Conservation (phyloP, 805 yeast species). For the Lipomyces kockii region DNA sequence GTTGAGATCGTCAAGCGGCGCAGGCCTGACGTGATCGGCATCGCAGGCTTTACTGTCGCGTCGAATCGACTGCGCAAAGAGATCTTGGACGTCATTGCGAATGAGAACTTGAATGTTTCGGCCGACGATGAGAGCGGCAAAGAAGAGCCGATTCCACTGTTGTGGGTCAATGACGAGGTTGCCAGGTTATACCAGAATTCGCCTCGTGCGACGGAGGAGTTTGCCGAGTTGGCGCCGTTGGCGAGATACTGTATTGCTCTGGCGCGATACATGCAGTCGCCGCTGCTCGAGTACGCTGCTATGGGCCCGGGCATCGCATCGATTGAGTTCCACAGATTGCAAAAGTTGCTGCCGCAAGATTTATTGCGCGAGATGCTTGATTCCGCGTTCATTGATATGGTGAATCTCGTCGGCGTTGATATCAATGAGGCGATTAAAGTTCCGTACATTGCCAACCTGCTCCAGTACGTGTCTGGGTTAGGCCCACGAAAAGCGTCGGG, state of each 20-base stretch:
- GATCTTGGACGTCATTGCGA: slow-evolving; percentile 55
- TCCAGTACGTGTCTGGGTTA: slow-evolving; percentile 85
- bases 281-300: slow-evolving; percentile 86
- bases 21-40: slow-evolving; percentile 87
- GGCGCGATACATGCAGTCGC: slow-evolving; percentile 91
- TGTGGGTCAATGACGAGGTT: slow-evolving; percentile 91
- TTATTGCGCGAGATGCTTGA: slow-evolving; percentile 68
- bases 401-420: slow-evolving; percentile 90
- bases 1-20: slow-evolving; percentile 62
- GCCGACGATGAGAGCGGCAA: slow-evolving; percentile 41
- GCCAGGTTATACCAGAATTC: slow-evolving; percentile 88
- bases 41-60: slow-evolving; percentile 83
- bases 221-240: slow-evolving; percentile 80
- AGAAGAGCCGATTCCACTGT: slow-evolving; percentile 63
- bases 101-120: slow-evolving; percentile 53
- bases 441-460: slow-evolving; percentile 66
- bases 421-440: slow-evolving; percentile 86
- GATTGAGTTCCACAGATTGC: slow-evolving; percentile 68
- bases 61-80: slow-evolving; percentile 56
- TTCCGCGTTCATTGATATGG: slow-evolving; percentile 84
- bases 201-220: slow-evolving; percentile 72
- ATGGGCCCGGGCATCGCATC: slow-evolving; percentile 75
- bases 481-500: slow-evolving; percentile 96
- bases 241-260: slow-evolving; percentile 84
- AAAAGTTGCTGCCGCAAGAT: slow-evolving; percentile 69